Conservation (phyloP, 495 filamentous ascomycete genomes). For the Xylaria flabelliformis region DNA sequence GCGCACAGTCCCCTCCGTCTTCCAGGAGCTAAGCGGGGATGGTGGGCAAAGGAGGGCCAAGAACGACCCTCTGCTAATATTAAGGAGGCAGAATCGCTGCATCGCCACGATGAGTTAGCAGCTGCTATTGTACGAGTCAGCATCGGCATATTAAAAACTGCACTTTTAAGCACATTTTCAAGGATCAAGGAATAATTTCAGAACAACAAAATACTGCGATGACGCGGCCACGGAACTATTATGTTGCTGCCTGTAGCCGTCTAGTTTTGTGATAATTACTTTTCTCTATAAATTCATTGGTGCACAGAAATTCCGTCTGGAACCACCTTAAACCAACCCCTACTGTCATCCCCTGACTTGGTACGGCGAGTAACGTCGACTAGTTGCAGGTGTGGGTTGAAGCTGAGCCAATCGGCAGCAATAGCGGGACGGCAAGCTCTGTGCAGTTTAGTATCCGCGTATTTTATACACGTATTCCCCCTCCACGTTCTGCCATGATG, state of each 20-base stretch:
- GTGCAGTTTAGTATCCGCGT: background rate
- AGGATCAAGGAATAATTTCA: background rate
- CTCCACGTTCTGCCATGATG: background rate
- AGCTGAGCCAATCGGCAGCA: too few relatives aligned
- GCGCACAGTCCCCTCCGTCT: too few relatives aligned
- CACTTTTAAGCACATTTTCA: background rate
- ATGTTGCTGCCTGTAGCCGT: background rate
- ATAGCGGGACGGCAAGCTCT: too few relatives aligned
- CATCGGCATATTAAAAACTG: background rate
- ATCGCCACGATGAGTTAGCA: too few relatives aligned
- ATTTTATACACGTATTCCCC: slow-evolving; percentile 3
- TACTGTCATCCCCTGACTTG: background rate
- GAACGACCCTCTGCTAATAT: too few relatives aligned
- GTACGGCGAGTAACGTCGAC: background rate
- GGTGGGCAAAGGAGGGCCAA: too few relatives aligned
- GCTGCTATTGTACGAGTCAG: too few relatives aligned
- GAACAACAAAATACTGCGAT: background rate
- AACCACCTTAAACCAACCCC: background rate
- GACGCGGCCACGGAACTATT: background rate
- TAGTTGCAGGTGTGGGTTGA: too few relatives aligned
- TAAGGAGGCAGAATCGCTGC: too few relatives aligned
- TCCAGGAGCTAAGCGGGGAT: too few relatives aligned
- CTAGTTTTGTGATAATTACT: background rate
- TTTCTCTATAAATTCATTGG: background rate
- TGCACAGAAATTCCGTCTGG: background rate